Conservation (phyloP, 2,329 filamentous ascomycete species). For the Calonectria pteridis region DNA sequence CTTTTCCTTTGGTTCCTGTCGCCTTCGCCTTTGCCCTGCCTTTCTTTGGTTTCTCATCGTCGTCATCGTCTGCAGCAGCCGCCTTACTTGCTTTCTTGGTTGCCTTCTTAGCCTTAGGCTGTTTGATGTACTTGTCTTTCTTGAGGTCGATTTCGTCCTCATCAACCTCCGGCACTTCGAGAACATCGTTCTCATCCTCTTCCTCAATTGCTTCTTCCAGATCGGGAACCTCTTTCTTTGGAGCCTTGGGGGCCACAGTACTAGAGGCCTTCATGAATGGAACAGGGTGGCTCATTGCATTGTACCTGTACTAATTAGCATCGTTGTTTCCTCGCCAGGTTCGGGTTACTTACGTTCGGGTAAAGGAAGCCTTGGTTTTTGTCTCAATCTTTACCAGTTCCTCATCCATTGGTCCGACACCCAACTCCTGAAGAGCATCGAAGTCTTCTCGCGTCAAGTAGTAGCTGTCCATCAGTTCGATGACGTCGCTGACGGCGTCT, state of each 20-base stretch:
- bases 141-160: slow-evolving; percentile 83
- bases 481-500: slow-evolving; percentile 84
- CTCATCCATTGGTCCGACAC: slow-evolving; percentile 86
- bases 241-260: slow-evolving; percentile 78
- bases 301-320: slow-evolving; percentile 73
- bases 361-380: slow-evolving; percentile 91
- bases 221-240: slow-evolving; percentile 84
- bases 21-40: slow-evolving; percentile 56
- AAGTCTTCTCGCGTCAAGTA: slow-evolving; percentile 95
- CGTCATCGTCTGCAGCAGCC: slow-evolving; percentile 62
- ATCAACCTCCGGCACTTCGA: slow-evolving; percentile 70
- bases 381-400: slow-evolving; percentile 82
- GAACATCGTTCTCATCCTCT: slow-evolving; percentile 79
- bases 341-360: slow-evolving; percentile 76
- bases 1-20: slow-evolving; percentile 59
- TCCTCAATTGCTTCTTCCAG: slow-evolving; percentile 97
- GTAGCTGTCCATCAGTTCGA: slow-evolving; percentile 97
- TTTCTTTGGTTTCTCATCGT: slow-evolving; percentile 66
- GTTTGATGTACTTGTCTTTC: slow-evolving; percentile 96
- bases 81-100: slow-evolving; percentile 59
- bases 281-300: slow-evolving; percentile 85
- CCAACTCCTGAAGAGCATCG: slow-evolving; percentile 91
- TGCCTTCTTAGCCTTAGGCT: slow-evolving; percentile 78
- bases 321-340: not conserved
- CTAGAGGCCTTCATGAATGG: slow-evolving; percentile 96